Evolutionary conservation across 345 rosid genomes (phyloP).

Genomic region (Dipteronia dyeriana): DNA sequence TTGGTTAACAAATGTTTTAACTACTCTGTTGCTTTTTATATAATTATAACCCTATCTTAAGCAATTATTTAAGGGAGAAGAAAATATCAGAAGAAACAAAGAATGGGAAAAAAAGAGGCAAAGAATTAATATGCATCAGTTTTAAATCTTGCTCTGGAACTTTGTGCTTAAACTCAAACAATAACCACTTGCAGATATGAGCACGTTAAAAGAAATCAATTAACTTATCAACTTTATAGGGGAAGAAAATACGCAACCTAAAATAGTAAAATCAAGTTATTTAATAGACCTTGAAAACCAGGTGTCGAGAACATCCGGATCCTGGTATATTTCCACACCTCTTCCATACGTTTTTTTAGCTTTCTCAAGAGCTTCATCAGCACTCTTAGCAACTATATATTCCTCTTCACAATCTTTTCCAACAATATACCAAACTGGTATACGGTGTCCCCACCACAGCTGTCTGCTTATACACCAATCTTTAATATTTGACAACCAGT

Average conservation of each 20-base stretch:
- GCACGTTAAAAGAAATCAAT: neutral
- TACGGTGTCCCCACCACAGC: constrained; percentile 99
- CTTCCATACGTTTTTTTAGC: constrained; percentile 79
- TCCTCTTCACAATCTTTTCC: constrained; percentile 88
- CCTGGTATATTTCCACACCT: constrained; percentile 86
- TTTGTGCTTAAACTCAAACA: neutral
- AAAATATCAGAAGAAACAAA: neutral
- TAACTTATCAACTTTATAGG: neutral
- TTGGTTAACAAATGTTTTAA: neutral
- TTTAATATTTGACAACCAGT: constrained; percentile 95
- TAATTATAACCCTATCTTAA: neutral
- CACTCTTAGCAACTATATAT: constrained; percentile 75
- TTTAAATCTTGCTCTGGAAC: neutral
- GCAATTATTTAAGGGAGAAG: neutral
- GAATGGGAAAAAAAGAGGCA: neutral
- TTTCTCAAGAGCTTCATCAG: constrained; percentile 78
- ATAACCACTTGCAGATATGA: constrained; percentile 5
- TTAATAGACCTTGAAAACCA: constrained; percentile 94
- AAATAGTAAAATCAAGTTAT: constrained; percentile 14
- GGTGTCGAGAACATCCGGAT: constrained; percentile 97
- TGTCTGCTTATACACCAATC: constrained; percentile 99
- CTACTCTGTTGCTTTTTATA: neutral
- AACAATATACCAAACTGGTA: constrained; percentile 96
- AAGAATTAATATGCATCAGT: neutral
- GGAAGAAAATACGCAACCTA: neutral